A percentile compares a stretch with the other conserved stretches of the same genome.
Evolutionary conservation across 1,284 basidiomycete genomes (phyloP).

Genomic region (Amylostereum chailletii): DNA sequence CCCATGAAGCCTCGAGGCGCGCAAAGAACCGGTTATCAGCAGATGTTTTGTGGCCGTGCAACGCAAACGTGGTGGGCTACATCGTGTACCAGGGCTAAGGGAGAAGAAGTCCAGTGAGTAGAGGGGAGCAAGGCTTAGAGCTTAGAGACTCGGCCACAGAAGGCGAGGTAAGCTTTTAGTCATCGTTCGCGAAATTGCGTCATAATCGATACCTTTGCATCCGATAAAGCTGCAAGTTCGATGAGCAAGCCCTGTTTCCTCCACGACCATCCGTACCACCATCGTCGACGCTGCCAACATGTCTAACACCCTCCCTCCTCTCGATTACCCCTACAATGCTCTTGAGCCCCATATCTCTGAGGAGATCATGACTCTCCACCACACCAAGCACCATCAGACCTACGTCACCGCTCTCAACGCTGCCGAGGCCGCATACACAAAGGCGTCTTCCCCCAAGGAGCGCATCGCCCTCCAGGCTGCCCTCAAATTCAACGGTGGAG

Average conservation of each 20-base stretch:
- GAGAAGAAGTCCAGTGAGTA: too few species aligned
- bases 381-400: conserved; percentile 92
- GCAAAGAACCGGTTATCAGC: too few species aligned
- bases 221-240: neutral
- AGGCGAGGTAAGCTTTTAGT: neutral
- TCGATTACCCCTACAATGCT: conserved; percentile 90
- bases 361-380: conserved; percentile 91
- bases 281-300: neutral
- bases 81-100: too few species aligned
- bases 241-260: neutral
- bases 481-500: conserved; percentile 89
- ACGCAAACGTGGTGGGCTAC: too few species aligned
- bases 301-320: conserved; percentile 69
- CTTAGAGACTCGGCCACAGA: too few species aligned
- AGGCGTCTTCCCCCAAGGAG: conserved; percentile 63
- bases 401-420: conserved; percentile 91
- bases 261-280: neutral
- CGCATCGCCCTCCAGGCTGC: conserved; percentile 81
- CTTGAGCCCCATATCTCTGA: conserved; percentile 70
- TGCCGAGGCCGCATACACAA: conserved; percentile 78
- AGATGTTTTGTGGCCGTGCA: too few species aligned
- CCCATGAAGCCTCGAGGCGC: too few species aligned
- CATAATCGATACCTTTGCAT: neutral
- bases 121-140: too few species aligned
- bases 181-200: neutral